Base-by-base conservation (phyloP, 2,329 filamentous ascomycete genomes). In the Orbilia javanica region DNA sequence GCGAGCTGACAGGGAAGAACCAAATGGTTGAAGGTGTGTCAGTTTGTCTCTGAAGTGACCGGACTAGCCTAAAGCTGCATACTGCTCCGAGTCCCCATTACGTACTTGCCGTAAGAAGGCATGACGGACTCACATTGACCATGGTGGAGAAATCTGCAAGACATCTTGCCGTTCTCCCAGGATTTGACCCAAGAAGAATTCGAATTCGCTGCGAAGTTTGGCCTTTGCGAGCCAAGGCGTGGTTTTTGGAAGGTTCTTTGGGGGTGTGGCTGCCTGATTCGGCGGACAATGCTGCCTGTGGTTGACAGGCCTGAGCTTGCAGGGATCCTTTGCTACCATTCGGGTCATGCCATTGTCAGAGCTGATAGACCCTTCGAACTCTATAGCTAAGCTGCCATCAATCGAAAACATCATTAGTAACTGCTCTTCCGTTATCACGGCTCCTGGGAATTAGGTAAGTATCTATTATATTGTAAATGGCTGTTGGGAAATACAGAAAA, bases 231-330 rank as follows among this genome's bases (percentile, higher is more conserved):
- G 27, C 50, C 48, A 64, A 18, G 22, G 18, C 22, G 22, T 57
- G 25, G 11, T 44, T 64, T 75, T 57, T 46, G 73, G 73, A 71
- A 77, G 73, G 73, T 65, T 75, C 66, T 27, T 65, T 57, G 31
- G 36, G 22, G 36, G n/a, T 10, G 42, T 36, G 60, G 55, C 72
- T 77, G 66, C 73, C 66, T 66, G 66, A 71, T 77, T 66, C 50
- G 66, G 66, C 55, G 22, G 57, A 53, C 55, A 34, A 31, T n/a
- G 53, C 39, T 68, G 52, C 44, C 31, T 18, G 22, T 36, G 48
- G 44, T 64, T 48, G 22, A 31, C 39, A 15, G n/a, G 39, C 39
- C 20, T 34, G 46, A 13, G n/a, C 18, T 18, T 29, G 20, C 34
- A 63, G 42, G 42, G 57, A 44, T 63, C n/a, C 42, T 3, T 20